Conservation (phyloP, 1,139 yeast species). For the Kluyveromyces sp. region DNA sequence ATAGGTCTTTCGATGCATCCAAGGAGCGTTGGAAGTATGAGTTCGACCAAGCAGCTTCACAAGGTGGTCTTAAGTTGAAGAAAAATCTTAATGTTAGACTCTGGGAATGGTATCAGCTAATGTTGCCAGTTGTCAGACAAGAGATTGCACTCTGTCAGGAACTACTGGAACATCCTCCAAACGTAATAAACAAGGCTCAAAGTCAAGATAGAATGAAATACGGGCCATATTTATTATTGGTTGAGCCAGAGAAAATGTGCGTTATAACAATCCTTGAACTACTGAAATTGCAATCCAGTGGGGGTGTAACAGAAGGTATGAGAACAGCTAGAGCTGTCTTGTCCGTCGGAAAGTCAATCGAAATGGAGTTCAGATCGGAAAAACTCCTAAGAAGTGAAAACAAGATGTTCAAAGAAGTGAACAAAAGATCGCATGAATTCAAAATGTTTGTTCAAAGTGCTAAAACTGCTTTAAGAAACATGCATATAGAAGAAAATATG, state of each 20-base stretch:
- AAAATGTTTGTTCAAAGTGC: slow-evolving; percentile 33
- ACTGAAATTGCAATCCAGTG: slow-evolving; percentile 64
- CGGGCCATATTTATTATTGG: slow-evolving; percentile 70
- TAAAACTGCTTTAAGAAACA: slow-evolving; percentile 31
- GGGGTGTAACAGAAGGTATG: slow-evolving; percentile 79
- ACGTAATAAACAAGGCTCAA: slow-evolving; percentile 5
- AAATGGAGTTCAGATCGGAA: slow-evolving; percentile 73
- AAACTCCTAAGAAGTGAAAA: slow-evolving; percentile 53
- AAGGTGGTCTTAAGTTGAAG: slow-evolving; percentile 53
- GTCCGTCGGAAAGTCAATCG: slow-evolving; percentile 78
- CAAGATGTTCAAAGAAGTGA: slow-evolving; percentile 39
- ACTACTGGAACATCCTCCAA: slow-evolving; percentile 8
- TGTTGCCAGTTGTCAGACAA: slow-evolving; percentile 61
- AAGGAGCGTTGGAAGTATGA: slow-evolving; percentile 83
- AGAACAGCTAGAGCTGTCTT: slow-evolving; percentile 77
- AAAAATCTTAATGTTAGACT: slow-evolving; percentile 63
- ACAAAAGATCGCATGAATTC: slow-evolving; percentile 31
- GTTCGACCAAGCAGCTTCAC: slow-evolving; percentile 58
- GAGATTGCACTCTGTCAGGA: slow-evolving; percentile 23
- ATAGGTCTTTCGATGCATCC: slow-evolving; percentile 78
- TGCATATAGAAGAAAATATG: slow-evolving; percentile 33
- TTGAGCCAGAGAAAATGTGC: slow-evolving; percentile 74
- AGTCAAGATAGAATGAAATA: slow-evolving; percentile 51
- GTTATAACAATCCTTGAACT: slow-evolving; percentile 80
- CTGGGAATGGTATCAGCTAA: slow-evolving; percentile 66